phyloP scores from a whole-genome alignment of 768 basidiomycete species.

The Kwoniella newhampshirensis region DNA sequence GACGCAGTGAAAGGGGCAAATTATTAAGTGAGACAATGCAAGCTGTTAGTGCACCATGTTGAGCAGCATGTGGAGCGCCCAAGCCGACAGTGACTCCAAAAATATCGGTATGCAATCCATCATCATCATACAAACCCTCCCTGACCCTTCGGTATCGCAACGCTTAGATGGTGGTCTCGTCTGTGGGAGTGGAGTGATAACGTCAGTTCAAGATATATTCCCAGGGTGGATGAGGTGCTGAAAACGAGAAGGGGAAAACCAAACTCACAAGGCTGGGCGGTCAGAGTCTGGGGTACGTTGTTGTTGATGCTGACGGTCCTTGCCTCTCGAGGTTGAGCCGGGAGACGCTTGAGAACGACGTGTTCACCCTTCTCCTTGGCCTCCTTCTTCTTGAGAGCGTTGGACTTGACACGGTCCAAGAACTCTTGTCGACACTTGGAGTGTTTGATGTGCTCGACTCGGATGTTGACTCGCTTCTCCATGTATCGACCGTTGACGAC shows the following conservation, averaged over 20 bases:
- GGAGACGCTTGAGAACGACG: constrained; percentile 80
- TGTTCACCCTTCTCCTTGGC: constrained; percentile 93
- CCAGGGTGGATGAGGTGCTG: background rate
- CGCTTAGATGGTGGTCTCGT: constrained; percentile 91
- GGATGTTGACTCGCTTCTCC: constrained; percentile 98
- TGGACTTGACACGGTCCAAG: constrained; percentile 88
- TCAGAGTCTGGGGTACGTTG: constrained; percentile 90
- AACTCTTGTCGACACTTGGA: constrained; percentile 98
- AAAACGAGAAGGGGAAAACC: background rate
- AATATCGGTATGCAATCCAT: constrained; percentile 34
- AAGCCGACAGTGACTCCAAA: background rate
- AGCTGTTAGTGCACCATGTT: background rate
- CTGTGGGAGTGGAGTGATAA: constrained; percentile 11
- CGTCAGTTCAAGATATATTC: background rate
- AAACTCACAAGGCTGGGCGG: constrained; percentile 67
- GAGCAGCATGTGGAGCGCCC: background rate
- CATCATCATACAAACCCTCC: constrained; percentile 43
- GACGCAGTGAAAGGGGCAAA: constrained; percentile 24
- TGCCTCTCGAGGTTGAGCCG: constrained; percentile 75
- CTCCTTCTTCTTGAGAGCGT: constrained; percentile 75
- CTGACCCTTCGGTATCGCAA: constrained; percentile 12
- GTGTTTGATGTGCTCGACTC: constrained; percentile 91
- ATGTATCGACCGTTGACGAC: constrained; percentile 98
- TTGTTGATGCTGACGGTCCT: constrained; percentile 68
- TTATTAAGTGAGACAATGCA: constrained; percentile 21